Conservation (phyloP, 1,284 basidiomycete genomes). For the Trichosporon asahii region DNA sequence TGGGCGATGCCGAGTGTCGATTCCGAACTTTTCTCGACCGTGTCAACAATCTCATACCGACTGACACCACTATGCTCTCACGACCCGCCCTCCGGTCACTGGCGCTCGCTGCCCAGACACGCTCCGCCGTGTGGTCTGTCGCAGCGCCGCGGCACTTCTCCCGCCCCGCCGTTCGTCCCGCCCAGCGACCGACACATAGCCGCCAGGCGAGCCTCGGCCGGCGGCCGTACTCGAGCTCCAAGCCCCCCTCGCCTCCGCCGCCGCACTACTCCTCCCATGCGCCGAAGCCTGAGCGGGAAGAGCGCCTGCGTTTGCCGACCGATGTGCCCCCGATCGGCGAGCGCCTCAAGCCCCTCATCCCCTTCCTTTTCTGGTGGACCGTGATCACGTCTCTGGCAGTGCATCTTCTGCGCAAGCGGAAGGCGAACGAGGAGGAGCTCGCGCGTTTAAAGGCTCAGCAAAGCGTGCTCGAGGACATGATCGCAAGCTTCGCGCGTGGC, state of each 20-base stretch:
- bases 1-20: background rate
- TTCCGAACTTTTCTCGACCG: slow-evolving; percentile 7
- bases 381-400: slow-evolving; percentile 47
- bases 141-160: background rate
- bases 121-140: background rate
- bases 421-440: slow-evolving; percentile 30
- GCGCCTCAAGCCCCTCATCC: slow-evolving; percentile 44
- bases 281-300: background rate
- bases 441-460: slow-evolving; percentile 39
- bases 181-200: background rate
- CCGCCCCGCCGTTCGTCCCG: background rate
- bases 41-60: background rate
- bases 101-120: background rate
- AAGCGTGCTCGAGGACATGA: slow-evolving; percentile 37
- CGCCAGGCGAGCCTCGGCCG: background rate
- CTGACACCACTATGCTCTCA: background rate
- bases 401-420: slow-evolving; percentile 40
- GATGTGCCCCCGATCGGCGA: slow-evolving; percentile 39
- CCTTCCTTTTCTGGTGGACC: slow-evolving; percentile 50
- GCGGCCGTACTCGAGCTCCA: background rate
- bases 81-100: background rate
- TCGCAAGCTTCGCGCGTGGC: slow-evolving; percentile 26
- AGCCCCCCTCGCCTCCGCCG: background rate
- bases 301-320: background rate
- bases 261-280: background rate